phyloP scores from a whole-genome alignment of 2,329 filamentous ascomycete species.

The Emergomyces pasteurianus region DNA sequence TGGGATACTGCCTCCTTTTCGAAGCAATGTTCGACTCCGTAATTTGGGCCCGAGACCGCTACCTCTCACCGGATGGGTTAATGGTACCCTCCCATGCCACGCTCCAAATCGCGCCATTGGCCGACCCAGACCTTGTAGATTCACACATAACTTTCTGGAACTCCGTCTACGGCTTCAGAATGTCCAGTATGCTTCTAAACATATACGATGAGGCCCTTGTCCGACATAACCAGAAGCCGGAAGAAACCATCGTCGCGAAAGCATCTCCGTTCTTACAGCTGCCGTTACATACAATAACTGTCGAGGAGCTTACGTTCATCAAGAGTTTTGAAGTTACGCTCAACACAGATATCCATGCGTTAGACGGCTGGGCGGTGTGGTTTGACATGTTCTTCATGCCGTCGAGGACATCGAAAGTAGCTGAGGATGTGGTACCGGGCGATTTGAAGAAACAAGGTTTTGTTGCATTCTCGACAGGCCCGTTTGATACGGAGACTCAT shows the following conservation, averaged over 20 bases:
- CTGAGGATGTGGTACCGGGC: slow-evolving; percentile 43
- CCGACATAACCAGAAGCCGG: slow-evolving; percentile 46
- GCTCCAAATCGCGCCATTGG: slow-evolving; percentile 68
- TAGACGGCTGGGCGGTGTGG: slow-evolving; percentile 88
- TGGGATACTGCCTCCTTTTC: slow-evolving; percentile 89
- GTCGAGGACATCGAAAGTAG: slow-evolving; percentile 37
- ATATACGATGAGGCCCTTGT: slow-evolving; percentile 76
- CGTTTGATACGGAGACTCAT: slow-evolving; percentile 64
- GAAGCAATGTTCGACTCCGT: slow-evolving; percentile 95
- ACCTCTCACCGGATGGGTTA: slow-evolving; percentile 66
- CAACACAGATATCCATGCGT: slow-evolving; percentile 47
- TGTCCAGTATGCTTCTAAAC: slow-evolving; percentile 75
- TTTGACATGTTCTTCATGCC: slow-evolving; percentile 88
- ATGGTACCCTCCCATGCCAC: slow-evolving; percentile 79
- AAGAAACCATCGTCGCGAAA: slow-evolving; percentile 41
- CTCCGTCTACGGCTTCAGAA: slow-evolving; percentile 89
- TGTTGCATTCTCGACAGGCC: slow-evolving; percentile 81
- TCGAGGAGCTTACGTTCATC: slow-evolving; percentile 64
- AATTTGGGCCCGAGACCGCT: slow-evolving; percentile 74
- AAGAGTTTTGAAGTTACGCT: slow-evolving; percentile 54
- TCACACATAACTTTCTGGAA: slow-evolving; percentile 79
- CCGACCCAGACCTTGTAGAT: slow-evolving; percentile 63
- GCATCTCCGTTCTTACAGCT: slow-evolving; percentile 60
- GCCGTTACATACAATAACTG: slow-evolving; percentile 60
- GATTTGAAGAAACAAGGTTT: slow-evolving; percentile 52